Evolutionary conservation across 345 rosid genomes (phyloP), one percentile per base, ranked within the genome.

Genomic region (Euphorbia peplus): DNA sequence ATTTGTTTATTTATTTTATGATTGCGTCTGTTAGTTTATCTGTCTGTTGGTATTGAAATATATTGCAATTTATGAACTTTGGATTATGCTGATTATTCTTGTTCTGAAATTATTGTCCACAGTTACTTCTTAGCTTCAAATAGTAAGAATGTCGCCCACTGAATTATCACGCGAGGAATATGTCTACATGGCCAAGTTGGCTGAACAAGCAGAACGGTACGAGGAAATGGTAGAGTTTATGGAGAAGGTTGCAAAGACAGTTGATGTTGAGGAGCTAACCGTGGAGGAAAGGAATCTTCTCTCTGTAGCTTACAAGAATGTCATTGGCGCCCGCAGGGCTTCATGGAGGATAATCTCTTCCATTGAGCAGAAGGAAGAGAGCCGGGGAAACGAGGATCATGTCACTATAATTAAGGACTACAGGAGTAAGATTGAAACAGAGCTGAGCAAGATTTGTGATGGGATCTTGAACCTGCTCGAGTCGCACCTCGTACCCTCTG

Each of bases 281-380:
- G 91, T 93, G 25, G 98, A 93, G 84, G 98, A 93, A 77, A 87
- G 97, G 75, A 93, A 93, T 72, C 90, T 93, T 57, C 90, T 93
- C 53, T 93, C 98, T 58, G 97, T 93, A 48, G 99, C 99, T 47
- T 95, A 91, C 87, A 95, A 95, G 84, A 95, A 90, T 74, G 98
- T 95, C 51, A 91, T 91, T 68, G 99, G 99, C n/a, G 96, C 96
- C 5, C 87, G 99, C 81, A 88, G 99, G 79, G 98, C 98, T 74
- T 91, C 98, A 2, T 95, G 99, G 99, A 91, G 98, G 83, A 95
- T 95, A 59, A 91, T 95, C 65, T 95, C 99, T 73, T 95, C 97
- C 76, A 95, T 95, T 64, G 99, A 95, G 84, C 97, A 91, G 76
- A 93, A 93, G 81, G 98, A 93, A 80, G 98, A 93, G 66, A 87